Base-by-base conservation (phyloP, 768 basidiomycete species). In the Podaxis mareebaensis region DNA sequence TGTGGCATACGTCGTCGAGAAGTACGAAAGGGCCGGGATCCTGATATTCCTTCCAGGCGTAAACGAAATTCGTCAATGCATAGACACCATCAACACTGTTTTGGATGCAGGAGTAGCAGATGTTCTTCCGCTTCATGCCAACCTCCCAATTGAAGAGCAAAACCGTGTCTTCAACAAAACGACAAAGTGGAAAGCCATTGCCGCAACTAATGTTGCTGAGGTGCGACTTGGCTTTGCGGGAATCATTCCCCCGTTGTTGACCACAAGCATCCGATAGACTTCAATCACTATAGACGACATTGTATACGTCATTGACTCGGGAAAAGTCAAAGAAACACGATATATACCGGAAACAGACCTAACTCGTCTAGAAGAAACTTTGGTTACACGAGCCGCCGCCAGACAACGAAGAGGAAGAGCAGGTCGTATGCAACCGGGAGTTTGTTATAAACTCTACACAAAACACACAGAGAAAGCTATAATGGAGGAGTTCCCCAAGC, bases 221-320 rank as follows among this genome's bases (percentile, higher is more conserved):
- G 92, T 13, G 12, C 48, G 48, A 11, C 20, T n/a, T 42, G 17
- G 17, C 20, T 46, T 46, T 88, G 62, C 59, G 79, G 71, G 13
- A 36, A 2, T 24, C 36, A 52, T 20, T 22, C 20, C 0, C 61
- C n/a, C 38, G 28, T 55, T 20, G 7, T n/a, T 46, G 17, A 20
- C 44, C n/a, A n/a, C 36, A 54, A n/a, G 56, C 8, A 12, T 38
- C 28, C 30, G 6, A 36, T 33, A 95, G 87, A 95, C 93, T 1
- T 93, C 92, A 2, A 91, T 96, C 59, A 95, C 94, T 0, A 94
- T 97, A 61, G 91, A 95, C 68, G 94, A 96, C 68, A 83, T 96
- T 24, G 80, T 90, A 40, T 93, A 91, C 68, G 93, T 96, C 22
- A 82, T 96, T 12, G 94, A 96, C 70, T 78, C 85, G 0, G 94